These are phyloP conservation scores for Dactylorhiza incarnata DNA, from an alignment of 106 monocot genomes.

Conservation along the genomic window DNA sequence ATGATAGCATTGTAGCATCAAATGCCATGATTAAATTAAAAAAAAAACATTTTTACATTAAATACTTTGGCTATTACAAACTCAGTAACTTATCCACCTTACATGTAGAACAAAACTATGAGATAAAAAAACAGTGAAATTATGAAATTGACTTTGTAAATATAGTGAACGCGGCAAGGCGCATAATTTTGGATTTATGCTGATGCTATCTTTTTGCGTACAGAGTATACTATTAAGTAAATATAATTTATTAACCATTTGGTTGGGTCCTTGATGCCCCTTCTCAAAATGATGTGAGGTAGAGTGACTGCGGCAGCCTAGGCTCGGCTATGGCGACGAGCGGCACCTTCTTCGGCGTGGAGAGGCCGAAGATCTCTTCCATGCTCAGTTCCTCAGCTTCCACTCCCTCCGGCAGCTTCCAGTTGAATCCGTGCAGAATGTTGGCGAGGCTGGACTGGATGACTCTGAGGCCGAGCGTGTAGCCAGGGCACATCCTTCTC, in stretches of 20 bases:
- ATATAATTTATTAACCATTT: background rate
- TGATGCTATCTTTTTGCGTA: background rate
- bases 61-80: too few species aligned
- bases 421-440: constrained; percentile 31
- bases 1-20: too few species aligned
- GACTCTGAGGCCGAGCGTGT: constrained; percentile 31
- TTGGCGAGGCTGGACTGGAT: constrained; percentile 25
- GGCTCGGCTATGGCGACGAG: constrained; percentile 19
- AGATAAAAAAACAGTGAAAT: too few species aligned
- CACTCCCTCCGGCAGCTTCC: constrained; percentile 33
- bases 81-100: too few species aligned
- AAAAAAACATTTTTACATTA: too few species aligned
- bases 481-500: constrained; percentile 38
- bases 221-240: background rate
- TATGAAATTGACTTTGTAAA: too few species aligned
- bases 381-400: constrained; percentile 30
- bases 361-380: constrained; percentile 59
- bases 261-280: background rate
- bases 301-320: constrained; percentile 18
- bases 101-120: too few species aligned
- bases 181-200: too few species aligned
- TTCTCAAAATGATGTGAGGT: background rate
- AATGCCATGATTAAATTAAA: too few species aligned
- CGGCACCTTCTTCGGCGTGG: constrained; percentile 25
- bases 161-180: rapidly evolving